Evolutionary conservation across 805 yeast genomes (phyloP), one percentile per base, ranked within the genome.

Genomic region (Kodamaea lidongshanica): DNA sequence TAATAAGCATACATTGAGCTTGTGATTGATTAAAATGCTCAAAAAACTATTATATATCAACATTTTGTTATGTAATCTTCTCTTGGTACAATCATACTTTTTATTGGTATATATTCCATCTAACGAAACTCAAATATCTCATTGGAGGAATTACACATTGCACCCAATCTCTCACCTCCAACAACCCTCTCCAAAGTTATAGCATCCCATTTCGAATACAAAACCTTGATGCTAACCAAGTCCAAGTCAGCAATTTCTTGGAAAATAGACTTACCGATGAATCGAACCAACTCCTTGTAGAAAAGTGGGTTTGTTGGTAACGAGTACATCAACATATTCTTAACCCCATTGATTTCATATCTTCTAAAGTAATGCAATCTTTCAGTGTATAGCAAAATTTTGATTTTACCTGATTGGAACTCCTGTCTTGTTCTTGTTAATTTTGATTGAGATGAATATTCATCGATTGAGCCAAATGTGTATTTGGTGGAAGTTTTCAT

Each of bases 281-380:
- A 79, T 27, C 76, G 62, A 25, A 81, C 69, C 27, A 85, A 67
- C 50, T 92, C 96, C 17, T 71, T 67, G 56, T 88, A 92, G 50
- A 86, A 92, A 23, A 67, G 50, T 6, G 96, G 95, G 51, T 89
- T 87, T 10, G 78, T 65, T 9, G 98, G 97, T 12, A 83, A 67
- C 19, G 80, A 85, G 54, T 86, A 92, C 61, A 92, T 76, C 5
- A 89, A 53, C 11, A 92, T 68, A 33, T 78, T 81, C 48, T 82
- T 79, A 13, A 85, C 95, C 16, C 97, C 97, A 36, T 70, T 74
- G 30, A 92, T 65, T 35, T 83, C 88, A 53, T 72, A 88, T 30
- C 97, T 70, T 41, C 95, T 74, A 62, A 78, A 92, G 50, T 85
- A 92, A 55, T 92, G 97, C 51, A 89, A 63, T 67, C 98, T 79